phyloP scores from a whole-genome alignment of 495 filamentous ascomycete species.

The Ascobolus immersus region DNA sequence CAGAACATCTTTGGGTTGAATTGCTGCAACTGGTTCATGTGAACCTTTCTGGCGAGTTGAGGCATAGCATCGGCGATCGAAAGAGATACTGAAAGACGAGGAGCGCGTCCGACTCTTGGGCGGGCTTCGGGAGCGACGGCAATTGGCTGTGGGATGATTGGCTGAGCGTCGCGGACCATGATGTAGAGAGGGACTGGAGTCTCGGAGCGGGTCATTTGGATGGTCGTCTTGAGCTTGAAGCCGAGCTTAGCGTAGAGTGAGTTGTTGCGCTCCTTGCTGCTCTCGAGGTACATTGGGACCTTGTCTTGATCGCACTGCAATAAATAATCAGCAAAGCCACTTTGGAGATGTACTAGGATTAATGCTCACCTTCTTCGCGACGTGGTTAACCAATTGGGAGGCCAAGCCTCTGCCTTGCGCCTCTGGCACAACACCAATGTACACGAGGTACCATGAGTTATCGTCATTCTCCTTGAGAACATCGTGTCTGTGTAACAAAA shows the following conservation, averaged over 20 bases:
- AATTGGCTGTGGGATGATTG: not conserved
- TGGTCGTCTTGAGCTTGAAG: conserved; percentile 32
- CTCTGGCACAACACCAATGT: conserved; percentile 43
- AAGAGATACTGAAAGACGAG: too few relatives aligned
- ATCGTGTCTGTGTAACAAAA: not conserved
- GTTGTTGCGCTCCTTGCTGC: conserved; percentile 38
- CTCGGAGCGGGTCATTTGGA: conserved; percentile 29
- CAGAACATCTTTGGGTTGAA: not conserved
- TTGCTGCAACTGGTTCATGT: not conserved
- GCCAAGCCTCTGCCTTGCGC: conserved; percentile 44
- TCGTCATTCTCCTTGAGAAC: conserved; percentile 1
- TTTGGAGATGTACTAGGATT: conserved; percentile 1
- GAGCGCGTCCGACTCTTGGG: not conserved
- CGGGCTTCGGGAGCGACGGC: not conserved
- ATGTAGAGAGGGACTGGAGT: conserved; percentile 41
- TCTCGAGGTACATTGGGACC: conserved; percentile 44
- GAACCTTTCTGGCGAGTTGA: not conserved
- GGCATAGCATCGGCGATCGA: not conserved
- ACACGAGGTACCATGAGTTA: conserved; percentile 37
- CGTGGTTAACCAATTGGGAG: conserved; percentile 37
- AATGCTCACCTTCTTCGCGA: conserved; percentile 31
- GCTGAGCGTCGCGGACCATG: conserved; percentile 33
- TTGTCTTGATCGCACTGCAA: conserved; percentile 37
- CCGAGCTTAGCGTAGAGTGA: conserved; percentile 44
- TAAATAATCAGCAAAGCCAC: conserved; percentile 2